Conservation (phyloP, 176 grass and related monocot genomes). For the Triticum dicoccoides region DNA sequence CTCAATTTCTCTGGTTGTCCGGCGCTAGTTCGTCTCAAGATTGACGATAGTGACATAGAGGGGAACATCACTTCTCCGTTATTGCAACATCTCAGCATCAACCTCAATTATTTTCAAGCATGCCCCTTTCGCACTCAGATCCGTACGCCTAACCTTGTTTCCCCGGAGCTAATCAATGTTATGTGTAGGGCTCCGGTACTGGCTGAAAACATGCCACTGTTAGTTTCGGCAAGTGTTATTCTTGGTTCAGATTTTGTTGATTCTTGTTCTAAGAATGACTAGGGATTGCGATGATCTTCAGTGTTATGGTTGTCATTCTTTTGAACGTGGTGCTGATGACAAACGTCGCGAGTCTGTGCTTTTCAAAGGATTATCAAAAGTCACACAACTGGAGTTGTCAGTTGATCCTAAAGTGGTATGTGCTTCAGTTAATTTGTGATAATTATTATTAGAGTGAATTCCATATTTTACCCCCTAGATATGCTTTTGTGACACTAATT, state of each 20-base stretch:
- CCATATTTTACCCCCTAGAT: too few relatives aligned
- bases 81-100: not conserved
- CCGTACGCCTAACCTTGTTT: not conserved
- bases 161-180: not conserved
- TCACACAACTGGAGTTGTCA: not conserved
- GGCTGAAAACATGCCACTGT: not conserved
- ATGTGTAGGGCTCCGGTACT: not conserved
- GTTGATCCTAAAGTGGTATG: not conserved
- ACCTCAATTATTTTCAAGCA: not conserved
- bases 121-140: not conserved
- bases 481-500: too few relatives aligned
- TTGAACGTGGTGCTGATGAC: not conserved
- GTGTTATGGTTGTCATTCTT: not conserved
- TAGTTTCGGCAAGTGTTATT: not conserved
- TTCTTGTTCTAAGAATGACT: not conserved
- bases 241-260: not conserved
- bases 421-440: not conserved
- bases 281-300: not conserved
- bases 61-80: not conserved
- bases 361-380: not conserved
- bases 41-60: not conserved
- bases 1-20: not conserved
- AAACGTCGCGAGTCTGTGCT: not conserved
- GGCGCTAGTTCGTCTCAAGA: not conserved
- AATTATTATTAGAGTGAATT: not conserved